Evolutionary conservation across 495 filamentous ascomycete genomes (phyloP).

Genomic region (Pseudoneurospora amorphoporcata): DNA sequence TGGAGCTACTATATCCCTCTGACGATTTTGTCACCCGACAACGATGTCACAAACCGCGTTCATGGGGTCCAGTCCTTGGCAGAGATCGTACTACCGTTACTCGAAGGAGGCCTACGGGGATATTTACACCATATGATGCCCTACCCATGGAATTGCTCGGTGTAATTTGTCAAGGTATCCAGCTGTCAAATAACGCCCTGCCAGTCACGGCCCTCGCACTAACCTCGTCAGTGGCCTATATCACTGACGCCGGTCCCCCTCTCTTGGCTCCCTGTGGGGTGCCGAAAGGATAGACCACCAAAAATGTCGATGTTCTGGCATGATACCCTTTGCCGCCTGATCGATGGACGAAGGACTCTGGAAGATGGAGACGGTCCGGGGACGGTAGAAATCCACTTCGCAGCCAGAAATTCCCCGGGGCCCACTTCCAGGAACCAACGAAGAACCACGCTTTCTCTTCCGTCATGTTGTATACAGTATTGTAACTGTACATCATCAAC

Average conservation of each 20-base stretch:
- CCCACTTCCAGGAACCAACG: not conserved
- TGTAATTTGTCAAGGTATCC: not conserved
- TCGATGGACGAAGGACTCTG: not conserved
- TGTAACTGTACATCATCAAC: not conserved
- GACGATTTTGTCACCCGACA: not conserved
- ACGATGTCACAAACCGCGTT: not conserved
- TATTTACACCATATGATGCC: not conserved
- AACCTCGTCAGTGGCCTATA: not conserved
- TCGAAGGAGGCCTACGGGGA: not conserved
- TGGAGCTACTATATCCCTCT: not conserved
- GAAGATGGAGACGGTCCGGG: not conserved
- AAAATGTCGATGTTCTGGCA: not conserved
- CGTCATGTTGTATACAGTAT: not conserved
- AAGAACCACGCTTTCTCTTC: not conserved
- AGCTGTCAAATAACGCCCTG: slow-evolving; percentile 10
- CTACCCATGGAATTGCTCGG: not conserved
- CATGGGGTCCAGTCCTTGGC: not conserved
- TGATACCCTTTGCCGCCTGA: not conserved
- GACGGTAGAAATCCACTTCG: not conserved
- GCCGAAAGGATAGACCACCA: not conserved
- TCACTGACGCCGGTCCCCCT: not conserved
- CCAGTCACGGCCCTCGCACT: slow-evolving; percentile 7
- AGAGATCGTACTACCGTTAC: not conserved
- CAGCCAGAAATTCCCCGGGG: not conserved
- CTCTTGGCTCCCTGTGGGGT: not conserved